Evolutionary conservation across 2,329 filamentous ascomycete species (phyloP), one percentile per base, ranked within the genome.

Genomic region (Aurifilum marmelostoma): DNA sequence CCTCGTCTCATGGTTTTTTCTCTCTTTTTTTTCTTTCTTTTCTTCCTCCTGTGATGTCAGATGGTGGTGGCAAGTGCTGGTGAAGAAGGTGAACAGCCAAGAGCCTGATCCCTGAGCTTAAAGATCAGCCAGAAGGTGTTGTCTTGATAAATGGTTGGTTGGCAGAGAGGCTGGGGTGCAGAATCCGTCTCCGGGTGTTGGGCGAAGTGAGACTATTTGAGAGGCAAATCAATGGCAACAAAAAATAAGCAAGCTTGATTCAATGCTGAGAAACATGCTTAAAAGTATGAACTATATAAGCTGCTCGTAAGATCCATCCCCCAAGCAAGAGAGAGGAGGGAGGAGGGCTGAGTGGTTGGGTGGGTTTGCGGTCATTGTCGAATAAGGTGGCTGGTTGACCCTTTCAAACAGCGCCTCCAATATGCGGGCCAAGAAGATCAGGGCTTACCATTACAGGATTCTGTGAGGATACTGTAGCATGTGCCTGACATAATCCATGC

Each of bases 381-480:
- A 71, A 71, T 71, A 61, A 62, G 69, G 69, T 71, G 69, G 69
- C 69, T 71, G 69, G 69, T 68, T 52, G 52, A 39, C 27, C 16
- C 21, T 24, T 34, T n/a, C 54, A 59, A 59, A 59, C n/a, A 41
- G 37, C 9, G 39, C 60, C 50, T 9, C 21, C 56, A 32, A 69
- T 27, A n/a, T 62, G 37, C 34, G 27, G 32, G 62, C 65, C 68
- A 70, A 65, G 56, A 32, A 29, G 43, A 43, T n/a, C 29, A 39
- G 63, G 62, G 39, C 52, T 67, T 18, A 63, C 59, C n/a, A 56
- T 52, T 32, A n/a, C 52, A 56, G 52, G 52, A 65, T 60, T 43
- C 52, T 39, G 27, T 18, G 14, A 29, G 24, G 27, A 29, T 56
- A n/a, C n/a, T n/a, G n/a, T n/a, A 47, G 52, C 52, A 56, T 56